phyloP scores from a whole-genome alignment of 495 filamentous ascomycete genomes.

The Apodospora peruviana region DNA sequence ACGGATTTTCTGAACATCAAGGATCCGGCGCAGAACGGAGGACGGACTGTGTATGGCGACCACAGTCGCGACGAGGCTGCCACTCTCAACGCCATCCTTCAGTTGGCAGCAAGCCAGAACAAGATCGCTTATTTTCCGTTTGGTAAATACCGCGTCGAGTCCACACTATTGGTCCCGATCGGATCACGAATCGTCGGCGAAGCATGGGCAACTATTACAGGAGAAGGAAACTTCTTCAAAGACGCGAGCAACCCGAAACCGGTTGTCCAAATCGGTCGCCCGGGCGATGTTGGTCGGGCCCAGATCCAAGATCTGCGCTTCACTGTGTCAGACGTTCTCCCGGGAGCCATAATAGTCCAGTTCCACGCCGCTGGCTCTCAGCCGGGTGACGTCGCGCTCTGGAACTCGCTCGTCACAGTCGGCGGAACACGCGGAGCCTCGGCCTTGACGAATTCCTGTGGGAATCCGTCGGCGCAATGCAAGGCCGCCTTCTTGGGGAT shows the following conservation, averaged over 20 bases:
- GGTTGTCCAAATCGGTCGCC: constrained; percentile 53
- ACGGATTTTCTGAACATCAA: constrained; percentile 41
- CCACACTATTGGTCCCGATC: constrained; percentile 47
- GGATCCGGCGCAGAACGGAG: constrained; percentile 36
- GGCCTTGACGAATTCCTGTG: constrained; percentile 32
- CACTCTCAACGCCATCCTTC: constrained; percentile 33
- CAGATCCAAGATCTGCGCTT: constrained; percentile 56
- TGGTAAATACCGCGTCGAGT: constrained; percentile 44
- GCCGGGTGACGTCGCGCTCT: constrained; percentile 55
- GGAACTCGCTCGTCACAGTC: constrained; percentile 56
- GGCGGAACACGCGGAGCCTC: constrained; percentile 51
- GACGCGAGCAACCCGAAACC: constrained; percentile 45
- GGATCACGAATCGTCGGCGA: constrained; percentile 49
- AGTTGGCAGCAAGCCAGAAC: constrained; percentile 23
- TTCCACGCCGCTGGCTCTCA: constrained; percentile 53
- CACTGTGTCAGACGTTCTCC: constrained; percentile 38
- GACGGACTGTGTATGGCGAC: constrained; percentile 30
- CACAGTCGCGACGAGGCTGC: constrained; percentile 31
- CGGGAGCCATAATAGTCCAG: constrained; percentile 45
- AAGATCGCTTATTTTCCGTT: constrained; percentile 44
- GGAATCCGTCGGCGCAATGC: constrained; percentile 45
- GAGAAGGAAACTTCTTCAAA: constrained; percentile 46
- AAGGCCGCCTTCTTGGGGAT: constrained; percentile 62
- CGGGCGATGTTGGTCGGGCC: constrained; percentile 50
- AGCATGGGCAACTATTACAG: constrained; percentile 43